phyloP scores from a whole-genome alignment of 1,139 yeast genomes.

The Candida sp. region DNA sequence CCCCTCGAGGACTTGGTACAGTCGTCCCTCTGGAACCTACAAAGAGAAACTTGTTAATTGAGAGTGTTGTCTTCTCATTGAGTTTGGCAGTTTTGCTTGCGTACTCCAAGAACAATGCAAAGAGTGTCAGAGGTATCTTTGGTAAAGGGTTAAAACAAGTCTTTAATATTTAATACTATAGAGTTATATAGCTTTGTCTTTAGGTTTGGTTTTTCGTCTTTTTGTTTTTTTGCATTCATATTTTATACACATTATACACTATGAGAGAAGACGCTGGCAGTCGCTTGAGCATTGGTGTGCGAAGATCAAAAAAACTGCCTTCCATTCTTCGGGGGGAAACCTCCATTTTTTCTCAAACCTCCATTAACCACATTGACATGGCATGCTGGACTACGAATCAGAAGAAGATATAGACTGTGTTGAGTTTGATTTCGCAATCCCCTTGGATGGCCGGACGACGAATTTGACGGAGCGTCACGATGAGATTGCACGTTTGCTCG shows the following conservation, averaged over 20 bases:
- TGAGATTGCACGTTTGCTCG: conserved; percentile 20
- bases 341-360: neutral
- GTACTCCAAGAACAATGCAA: conserved; percentile 28
- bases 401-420: conserved; percentile 23
- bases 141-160: conserved; percentile 32
- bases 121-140: conserved; percentile 38
- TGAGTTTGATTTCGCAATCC: conserved; percentile 32
- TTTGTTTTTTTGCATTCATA: conserved; percentile 2
- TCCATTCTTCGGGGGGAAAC: neutral
- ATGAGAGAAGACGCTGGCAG: neutral
- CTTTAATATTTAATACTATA: conserved; percentile 19
- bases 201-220: neutral
- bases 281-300: neutral
- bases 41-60: conserved; percentile 27
- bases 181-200: neutral
- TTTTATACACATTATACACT: neutral
- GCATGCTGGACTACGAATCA: conserved; percentile 26
- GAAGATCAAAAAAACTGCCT: neutral
- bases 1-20: conserved; percentile 43
- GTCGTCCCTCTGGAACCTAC: conserved; percentile 32
- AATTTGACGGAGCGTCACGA: conserved; percentile 26
- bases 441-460: conserved; percentile 17
- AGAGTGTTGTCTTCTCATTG: conserved; percentile 32
- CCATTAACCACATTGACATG: conserved; percentile 17
- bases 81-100: conserved; percentile 41